phyloP scores from a whole-genome alignment of 164 flowering plant genomes.

The Buxus sempervirens region DNA sequence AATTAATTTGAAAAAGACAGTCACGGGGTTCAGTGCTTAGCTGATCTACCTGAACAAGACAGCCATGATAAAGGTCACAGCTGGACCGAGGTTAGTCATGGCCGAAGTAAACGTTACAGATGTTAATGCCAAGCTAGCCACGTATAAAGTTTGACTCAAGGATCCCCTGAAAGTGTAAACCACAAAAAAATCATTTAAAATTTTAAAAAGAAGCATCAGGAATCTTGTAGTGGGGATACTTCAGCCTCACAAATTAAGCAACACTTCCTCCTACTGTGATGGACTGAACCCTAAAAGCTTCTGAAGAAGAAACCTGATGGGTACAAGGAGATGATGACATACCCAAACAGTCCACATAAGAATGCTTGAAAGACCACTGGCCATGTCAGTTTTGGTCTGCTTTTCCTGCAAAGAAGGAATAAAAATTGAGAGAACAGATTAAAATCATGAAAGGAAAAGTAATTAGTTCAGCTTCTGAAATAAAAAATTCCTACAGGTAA shows the following conservation, averaged over 20 bases:
- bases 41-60: slow-evolving; percentile 31
- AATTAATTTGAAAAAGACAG: no score
- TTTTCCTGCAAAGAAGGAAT: slow-evolving; percentile 31
- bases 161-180: slow-evolving; percentile 36
- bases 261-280: no score
- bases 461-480: no score
- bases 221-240: no score
- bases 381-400: no score
- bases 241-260: no score
- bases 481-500: no score
- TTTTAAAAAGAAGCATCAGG: not conserved
- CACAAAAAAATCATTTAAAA: not conserved
- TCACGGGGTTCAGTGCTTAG: no score
- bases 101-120: slow-evolving; percentile 68
- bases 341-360: slow-evolving; percentile 66
- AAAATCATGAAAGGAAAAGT: not conserved
- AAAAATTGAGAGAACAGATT: no score
- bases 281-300: no score
- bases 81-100: slow-evolving; percentile 54
- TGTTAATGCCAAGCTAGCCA: slow-evolving; percentile 39
- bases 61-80: slow-evolving; percentile 57
- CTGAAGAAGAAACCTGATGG: no score
- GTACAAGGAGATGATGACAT: not conserved
- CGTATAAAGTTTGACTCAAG: slow-evolving; percentile 44
- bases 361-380: slow-evolving; percentile 51